Conservation (phyloP, 768 basidiomycete genomes). For the Sistotremastrum niveocremeum region DNA sequence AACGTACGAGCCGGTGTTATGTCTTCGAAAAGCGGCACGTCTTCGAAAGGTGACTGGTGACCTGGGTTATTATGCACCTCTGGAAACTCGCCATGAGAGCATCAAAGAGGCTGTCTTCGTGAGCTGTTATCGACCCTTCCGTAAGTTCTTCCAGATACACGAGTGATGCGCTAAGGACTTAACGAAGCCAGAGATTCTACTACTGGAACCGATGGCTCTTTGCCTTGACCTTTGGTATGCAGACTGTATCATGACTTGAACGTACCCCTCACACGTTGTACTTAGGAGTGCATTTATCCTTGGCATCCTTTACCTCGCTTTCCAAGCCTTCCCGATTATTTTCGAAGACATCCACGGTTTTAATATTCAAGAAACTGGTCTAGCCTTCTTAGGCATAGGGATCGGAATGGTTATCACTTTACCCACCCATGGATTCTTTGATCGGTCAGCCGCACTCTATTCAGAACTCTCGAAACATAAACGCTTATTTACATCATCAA, state of each 20-base stretch:
- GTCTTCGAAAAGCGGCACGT: conserved; percentile 43
- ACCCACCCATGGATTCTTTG: conserved; percentile 13
- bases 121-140: conserved; percentile 60
- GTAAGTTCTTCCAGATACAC: conserved; percentile 26
- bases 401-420: conserved; percentile 29
- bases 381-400: conserved; percentile 39
- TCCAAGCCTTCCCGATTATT: conserved; percentile 46
- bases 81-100: conserved; percentile 36
- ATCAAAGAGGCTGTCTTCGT: conserved; percentile 34
- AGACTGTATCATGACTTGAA: too few species aligned
- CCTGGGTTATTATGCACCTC: conserved; percentile 37
- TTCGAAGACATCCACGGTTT: conserved; percentile 36
- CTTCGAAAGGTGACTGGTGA: conserved; percentile 45
- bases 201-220: conserved; percentile 65
- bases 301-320: conserved; percentile 33
- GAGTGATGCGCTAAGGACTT: neutral
- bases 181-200: conserved; percentile 34
- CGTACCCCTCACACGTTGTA: conserved; percentile 1
- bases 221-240: conserved; percentile 48
- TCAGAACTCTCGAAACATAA: too few species aligned
- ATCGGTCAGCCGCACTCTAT: too few species aligned
- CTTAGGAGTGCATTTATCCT: conserved; percentile 22
- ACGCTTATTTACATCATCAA: conserved; percentile 12
- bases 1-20: conserved; percentile 50
- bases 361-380: conserved; percentile 35